Evolutionary conservation across 148 eudicot genomes (phyloP).

Genomic region (Diospyros lotus): DNA sequence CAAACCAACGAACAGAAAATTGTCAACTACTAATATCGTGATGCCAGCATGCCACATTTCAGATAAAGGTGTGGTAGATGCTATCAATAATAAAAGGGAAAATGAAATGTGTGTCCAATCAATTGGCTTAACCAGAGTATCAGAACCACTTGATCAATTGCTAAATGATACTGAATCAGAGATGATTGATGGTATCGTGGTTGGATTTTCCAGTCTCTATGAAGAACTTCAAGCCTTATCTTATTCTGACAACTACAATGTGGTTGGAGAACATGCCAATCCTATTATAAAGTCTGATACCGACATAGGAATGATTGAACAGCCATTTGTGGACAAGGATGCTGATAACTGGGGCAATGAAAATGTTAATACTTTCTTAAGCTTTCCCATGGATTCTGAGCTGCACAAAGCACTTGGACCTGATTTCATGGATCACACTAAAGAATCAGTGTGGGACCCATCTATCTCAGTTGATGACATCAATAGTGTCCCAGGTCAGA

Average conservation of each 20-base stretch:
- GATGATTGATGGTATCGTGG: conserved; percentile 17
- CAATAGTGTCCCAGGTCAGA: conserved; percentile 11
- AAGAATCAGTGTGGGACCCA: conserved; percentile 13
- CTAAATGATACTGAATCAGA: conserved; percentile 16
- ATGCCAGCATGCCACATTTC: conserved; percentile 12
- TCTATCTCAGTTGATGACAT: conserved; percentile 12
- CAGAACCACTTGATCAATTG: conserved; percentile 16
- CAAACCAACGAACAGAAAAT: conserved; percentile 13
- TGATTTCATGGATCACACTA: conserved; percentile 15
- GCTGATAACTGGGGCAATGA: conserved; percentile 6
- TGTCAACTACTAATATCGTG: conserved; percentile 14
- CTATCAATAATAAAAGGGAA: conserved; percentile 13
- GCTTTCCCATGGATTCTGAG: conserved; percentile 37
- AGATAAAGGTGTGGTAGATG: conserved; percentile 11
- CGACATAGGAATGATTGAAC: conserved; percentile 14
- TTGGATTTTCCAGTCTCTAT: conserved; percentile 24
- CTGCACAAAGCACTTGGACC: conserved; percentile 41
- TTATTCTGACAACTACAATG: conserved; percentile 11
- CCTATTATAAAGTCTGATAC: conserved; percentile 10
- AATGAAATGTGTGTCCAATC: conserved; percentile 18
- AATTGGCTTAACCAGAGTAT: conserved; percentile 15
- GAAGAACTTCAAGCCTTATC: conserved; percentile 23
- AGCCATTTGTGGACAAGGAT: conserved; percentile 15
- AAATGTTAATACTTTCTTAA: conserved; percentile 21
- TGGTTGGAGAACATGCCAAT: conserved; percentile 22